Evolutionary conservation across 75 land plant genomes (phyloP).

Genomic region (Cunninghamia lanceolata): DNA sequence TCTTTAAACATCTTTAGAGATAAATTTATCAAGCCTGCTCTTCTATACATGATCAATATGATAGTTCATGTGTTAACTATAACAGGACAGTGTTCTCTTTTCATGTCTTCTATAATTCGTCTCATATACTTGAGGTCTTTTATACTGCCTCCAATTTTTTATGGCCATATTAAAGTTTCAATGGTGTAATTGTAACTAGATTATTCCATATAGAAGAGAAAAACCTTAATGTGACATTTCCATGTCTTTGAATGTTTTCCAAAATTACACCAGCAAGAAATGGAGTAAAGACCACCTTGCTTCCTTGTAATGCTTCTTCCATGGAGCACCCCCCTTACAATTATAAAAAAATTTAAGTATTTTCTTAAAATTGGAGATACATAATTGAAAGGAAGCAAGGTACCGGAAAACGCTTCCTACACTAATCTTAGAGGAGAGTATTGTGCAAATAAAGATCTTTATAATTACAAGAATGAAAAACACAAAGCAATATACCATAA

Average conservation of each 20-base stretch:
- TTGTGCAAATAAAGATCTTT: no score
- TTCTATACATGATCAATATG: constrained; percentile 52
- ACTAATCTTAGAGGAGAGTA: no score
- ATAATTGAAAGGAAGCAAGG: no score
- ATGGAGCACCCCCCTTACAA: constrained; percentile 1
- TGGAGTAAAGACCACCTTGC: constrained; percentile 36
- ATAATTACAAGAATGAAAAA: no score
- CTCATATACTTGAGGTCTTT: constrained; percentile 63
- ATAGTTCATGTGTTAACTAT: constrained; percentile 57
- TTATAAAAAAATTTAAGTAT: constrained; percentile 39
- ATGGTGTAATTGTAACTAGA: constrained; percentile 31
- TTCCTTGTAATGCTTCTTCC: constrained; percentile 32
- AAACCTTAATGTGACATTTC: constrained; percentile 26
- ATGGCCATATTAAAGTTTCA: constrained; percentile 56
- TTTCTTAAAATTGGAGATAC: constrained; percentile 24
- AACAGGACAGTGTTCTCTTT: constrained; percentile 23
- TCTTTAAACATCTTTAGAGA: no score
- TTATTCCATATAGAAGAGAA: constrained; percentile 43
- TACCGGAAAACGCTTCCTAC: no score
- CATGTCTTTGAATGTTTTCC: constrained; percentile 14
- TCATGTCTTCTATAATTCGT: constrained; percentile 41
- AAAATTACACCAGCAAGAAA: constrained; percentile 32
- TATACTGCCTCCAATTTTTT: constrained; percentile 41
- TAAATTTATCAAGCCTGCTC: constrained; percentile 47
- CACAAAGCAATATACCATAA: no score